Evolutionary conservation across 2,329 filamentous ascomycete species (phyloP), one percentile per base, ranked within the genome.

Genomic region (Cladosporium sp.): DNA sequence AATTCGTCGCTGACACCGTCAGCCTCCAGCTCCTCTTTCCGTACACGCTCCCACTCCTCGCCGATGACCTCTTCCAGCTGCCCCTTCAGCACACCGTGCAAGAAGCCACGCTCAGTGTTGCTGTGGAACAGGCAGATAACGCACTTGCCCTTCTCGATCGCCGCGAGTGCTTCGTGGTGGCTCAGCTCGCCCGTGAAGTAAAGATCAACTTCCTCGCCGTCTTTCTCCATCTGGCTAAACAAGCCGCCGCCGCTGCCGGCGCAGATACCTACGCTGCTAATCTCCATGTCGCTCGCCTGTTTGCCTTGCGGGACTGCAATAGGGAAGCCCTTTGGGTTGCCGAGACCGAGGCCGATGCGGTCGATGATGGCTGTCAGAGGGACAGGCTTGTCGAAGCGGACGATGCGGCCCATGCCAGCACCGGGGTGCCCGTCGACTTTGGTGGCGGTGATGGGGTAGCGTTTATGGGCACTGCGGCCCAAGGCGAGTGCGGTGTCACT

Each of bases 141-240:
- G 63, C 88, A 90, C 68, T 89, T 89, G 1, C 93, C 93, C 66
- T 89, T 86, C 81, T 97, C 93, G 30, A 91, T 92, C 1, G 93
- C 92, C 46, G 91, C 87, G 65, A 99, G 84, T 3, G 94, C 93
- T 69, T 95, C 92, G 76, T 99, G 95, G 76, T 99, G 95, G 73
- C 88, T 91, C 83, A 98, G 86, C 80, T 99, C 95, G 1, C 95
- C 95, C 0, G 92, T 98, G 71, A 99, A 91, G 4, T 96, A 79
- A 46, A 98, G 78, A 73, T 97, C 92, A 0, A 93, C 92, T 49
- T 83, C 79, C 65, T 77, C 73, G 25, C 74, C 75, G 25, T 71
- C 71, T 62, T 73, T 73, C 65, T 76, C 74, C 2, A 88, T 81
- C 48, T 85, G 84, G 68, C 88, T 87, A 66, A 97, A 85, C 23